phyloP scores from a whole-genome alignment of 306 rosid genomes.

The Fragaria iinumae region DNA sequence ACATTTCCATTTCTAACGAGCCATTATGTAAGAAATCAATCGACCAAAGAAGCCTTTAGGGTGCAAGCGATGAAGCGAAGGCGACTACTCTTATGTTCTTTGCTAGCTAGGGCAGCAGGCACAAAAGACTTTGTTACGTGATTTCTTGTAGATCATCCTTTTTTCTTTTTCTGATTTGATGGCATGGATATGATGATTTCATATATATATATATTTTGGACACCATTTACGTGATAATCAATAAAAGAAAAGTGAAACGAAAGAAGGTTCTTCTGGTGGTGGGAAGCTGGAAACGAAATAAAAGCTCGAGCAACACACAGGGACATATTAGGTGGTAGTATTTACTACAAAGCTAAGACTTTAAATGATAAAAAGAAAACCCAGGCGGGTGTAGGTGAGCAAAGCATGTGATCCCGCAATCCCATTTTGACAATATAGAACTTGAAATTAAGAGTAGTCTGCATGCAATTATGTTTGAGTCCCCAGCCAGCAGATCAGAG shows the following conservation, averaged over 20 bases:
- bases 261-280: neutral
- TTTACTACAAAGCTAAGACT: slow-evolving; percentile 9
- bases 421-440: slow-evolving; percentile 1
- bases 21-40: neutral
- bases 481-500: neutral
- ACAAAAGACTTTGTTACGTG: neutral
- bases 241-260: neutral
- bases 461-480: neutral
- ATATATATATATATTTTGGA: neutral
- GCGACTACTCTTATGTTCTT: neutral
- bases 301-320: neutral
- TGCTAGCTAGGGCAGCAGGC: neutral
- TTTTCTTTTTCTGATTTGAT: neutral
- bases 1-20: neutral
- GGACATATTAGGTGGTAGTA: neutral
- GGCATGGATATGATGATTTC: neutral
- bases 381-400: neutral
- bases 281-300: neutral
- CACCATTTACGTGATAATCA: neutral
- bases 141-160: neutral
- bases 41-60: neutral
- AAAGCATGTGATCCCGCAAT: neutral
- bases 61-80: neutral
- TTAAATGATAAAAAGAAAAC: neutral
- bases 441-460: neutral